Conservation (phyloP, 176 grass and related monocot species). For the Puya raimondii region DNA sequence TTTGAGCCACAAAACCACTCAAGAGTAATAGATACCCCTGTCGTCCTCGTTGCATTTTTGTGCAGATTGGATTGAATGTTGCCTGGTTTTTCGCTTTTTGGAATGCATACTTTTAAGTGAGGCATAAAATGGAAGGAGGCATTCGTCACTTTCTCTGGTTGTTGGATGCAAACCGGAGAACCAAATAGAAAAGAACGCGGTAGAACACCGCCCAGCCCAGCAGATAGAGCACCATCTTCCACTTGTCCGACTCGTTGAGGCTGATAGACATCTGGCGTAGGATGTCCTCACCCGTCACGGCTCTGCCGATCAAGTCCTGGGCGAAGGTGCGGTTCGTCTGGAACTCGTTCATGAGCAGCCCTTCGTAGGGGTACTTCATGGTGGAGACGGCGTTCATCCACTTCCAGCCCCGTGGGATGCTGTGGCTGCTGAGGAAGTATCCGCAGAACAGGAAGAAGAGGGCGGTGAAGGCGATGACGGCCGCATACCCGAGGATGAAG, state of each 20-base stretch:
- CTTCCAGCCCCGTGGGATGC: constrained; percentile 42
- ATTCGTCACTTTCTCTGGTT: constrained; percentile 46
- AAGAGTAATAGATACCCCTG: too few species aligned
- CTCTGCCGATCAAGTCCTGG: not conserved
- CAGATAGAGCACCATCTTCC: constrained; percentile 62
- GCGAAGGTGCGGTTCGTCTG: not conserved
- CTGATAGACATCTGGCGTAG: constrained; percentile 41
- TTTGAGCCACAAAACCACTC: too few species aligned
- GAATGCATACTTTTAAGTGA: too few species aligned
- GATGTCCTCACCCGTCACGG: constrained; percentile 29
- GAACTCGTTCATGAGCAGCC: constrained; percentile 64
- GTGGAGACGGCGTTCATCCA: constrained; percentile 52
- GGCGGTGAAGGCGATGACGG: constrained; percentile 64
- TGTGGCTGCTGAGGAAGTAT: constrained; percentile 48
- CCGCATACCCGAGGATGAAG: constrained; percentile 56
- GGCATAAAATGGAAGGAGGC: too few species aligned
- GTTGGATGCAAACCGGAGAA: constrained; percentile 57
- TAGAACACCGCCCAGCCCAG: constrained; percentile 49
- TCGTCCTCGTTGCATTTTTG: too few species aligned
- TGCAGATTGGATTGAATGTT: too few species aligned
- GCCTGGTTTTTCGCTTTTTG: too few species aligned
- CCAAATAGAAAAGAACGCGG: constrained; percentile 52
- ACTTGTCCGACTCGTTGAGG: constrained; percentile 25
- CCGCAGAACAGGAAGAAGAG: constrained; percentile 67
- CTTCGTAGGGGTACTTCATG: constrained; percentile 68